phyloP scores from a whole-genome alignment of 441 rosid species.

The Aquilaria agallochum region DNA sequence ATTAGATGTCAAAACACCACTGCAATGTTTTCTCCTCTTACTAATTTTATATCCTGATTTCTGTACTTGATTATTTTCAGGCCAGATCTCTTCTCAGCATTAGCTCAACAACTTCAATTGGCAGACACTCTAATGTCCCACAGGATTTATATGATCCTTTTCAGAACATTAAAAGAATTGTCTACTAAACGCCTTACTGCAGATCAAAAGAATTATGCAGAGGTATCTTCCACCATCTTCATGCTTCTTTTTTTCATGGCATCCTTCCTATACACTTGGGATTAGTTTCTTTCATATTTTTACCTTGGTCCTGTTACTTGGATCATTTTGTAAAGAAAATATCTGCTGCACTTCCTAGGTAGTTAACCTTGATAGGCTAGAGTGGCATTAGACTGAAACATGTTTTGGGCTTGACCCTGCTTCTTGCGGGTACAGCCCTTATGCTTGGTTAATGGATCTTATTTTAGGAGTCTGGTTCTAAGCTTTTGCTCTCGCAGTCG shows the following conservation, averaged over 20 bases:
- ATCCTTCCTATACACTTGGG: not conserved
- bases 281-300: no score
- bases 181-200: conserved; percentile 94
- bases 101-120: conserved; percentile 85
- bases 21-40: no score
- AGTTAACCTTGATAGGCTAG: no score
- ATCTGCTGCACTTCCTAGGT: no score
- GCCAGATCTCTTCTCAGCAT: conserved; percentile 83
- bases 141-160: conserved; percentile 89
- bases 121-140: conserved; percentile 86
- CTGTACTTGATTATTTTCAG: conserved; percentile 39
- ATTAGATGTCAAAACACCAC: no score
- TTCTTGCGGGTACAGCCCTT: no score
- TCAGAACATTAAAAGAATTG: conserved; percentile 87
- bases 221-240: conserved; percentile 43
- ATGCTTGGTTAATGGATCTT: no score
- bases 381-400: no score
- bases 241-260: conserved; percentile 3
- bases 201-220: conserved; percentile 80
- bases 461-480: no score
- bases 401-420: no score
- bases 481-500: not conserved
- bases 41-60: conserved; percentile 16
- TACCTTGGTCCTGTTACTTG: no score
- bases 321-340: no score